Evolutionary conservation across 768 basidiomycete genomes (phyloP).

Genomic region (Ephemerocybe angulata): DNA sequence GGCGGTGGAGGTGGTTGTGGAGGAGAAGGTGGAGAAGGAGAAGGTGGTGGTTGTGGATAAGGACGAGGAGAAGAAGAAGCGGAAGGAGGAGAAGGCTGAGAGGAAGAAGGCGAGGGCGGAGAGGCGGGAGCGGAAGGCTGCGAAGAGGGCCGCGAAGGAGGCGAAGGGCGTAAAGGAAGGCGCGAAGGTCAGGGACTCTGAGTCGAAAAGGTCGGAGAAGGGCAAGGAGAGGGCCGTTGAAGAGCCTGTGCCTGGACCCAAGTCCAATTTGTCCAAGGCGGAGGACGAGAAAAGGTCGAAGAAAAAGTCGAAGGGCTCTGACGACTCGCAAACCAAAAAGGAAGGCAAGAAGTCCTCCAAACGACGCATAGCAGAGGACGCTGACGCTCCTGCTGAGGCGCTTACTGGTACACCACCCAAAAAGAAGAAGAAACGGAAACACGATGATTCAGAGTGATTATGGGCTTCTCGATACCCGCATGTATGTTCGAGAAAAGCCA

Average conservation of each 20-base stretch:
- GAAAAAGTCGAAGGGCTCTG: slow-evolving; percentile 12
- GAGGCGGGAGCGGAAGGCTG: slow-evolving; percentile 14
- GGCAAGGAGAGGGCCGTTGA: slow-evolving; percentile 15
- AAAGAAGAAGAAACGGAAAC: slow-evolving; percentile 8
- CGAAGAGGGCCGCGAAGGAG: slow-evolving; percentile 13
- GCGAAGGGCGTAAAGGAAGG: slow-evolving; percentile 8
- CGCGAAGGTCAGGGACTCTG: background rate
- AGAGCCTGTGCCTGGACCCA: background rate
- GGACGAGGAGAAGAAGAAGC: slow-evolving; percentile 14
- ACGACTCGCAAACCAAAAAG: slow-evolving; percentile 10
- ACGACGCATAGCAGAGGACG: slow-evolving; percentile 16
- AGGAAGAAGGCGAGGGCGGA: slow-evolving; percentile 11
- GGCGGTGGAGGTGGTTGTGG: slow-evolving; percentile 10
- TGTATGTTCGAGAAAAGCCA: too few species aligned
- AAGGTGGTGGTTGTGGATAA: slow-evolving; percentile 6
- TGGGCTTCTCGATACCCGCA: too few species aligned
- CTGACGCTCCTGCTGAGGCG: slow-evolving; percentile 1
- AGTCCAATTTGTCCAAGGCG: background rate
- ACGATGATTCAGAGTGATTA: background rate
- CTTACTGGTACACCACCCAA: background rate
- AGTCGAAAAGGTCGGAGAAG: slow-evolving; percentile 14
- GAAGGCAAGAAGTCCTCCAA: slow-evolving; percentile 9
- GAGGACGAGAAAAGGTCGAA: slow-evolving; percentile 2
- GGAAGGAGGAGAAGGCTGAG: slow-evolving; percentile 11
- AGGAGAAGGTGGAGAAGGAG: slow-evolving; percentile 9